These are phyloP conservation scores for Punica granatum DNA, from an alignment of 345 rosid species.

Conservation along the genomic window DNA sequence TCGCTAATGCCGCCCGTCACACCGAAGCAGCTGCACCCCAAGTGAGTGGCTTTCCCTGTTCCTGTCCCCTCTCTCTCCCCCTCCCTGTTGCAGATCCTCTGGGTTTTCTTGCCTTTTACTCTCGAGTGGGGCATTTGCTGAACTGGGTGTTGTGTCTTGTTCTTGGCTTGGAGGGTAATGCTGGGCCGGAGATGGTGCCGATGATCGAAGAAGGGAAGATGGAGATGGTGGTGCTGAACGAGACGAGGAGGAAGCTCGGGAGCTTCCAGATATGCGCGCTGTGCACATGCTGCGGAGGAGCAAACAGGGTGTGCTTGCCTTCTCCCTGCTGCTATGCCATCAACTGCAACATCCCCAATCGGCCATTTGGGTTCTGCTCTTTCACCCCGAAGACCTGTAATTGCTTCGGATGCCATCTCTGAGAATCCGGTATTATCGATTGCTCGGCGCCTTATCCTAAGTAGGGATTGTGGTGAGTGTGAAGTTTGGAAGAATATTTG, in stretches of 20 bases:
- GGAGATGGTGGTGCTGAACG: constrained; percentile 64
- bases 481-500: constrained; percentile 37
- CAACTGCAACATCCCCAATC: constrained; percentile 94
- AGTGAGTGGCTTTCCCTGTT: constrained; percentile 26
- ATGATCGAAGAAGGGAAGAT: constrained; percentile 26
- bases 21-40: constrained; percentile 24
- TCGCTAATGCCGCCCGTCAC: constrained; percentile 22
- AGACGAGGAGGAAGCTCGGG: constrained; percentile 70
- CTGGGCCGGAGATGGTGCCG: constrained; percentile 19
- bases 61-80: too few relatives aligned
- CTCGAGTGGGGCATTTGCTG: background rate
- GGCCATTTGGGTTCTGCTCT: constrained; percentile 94
- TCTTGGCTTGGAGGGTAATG: constrained; percentile 40
- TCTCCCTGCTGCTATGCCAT: constrained; percentile 96
- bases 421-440: background rate
- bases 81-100: background rate
- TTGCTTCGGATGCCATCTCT: constrained; percentile 90
- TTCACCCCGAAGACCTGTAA: constrained; percentile 96
- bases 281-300: constrained; percentile 95
- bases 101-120: constrained; percentile 3
- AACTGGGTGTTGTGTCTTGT: background rate
- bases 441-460: background rate
- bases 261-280: constrained; percentile 88
- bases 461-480: background rate
- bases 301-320: constrained; percentile 68